Evolutionary conservation across 1,139 yeast species (phyloP), one percentile per base, ranked within the genome.

Genomic region (Blastobotrys arbuscula): DNA sequence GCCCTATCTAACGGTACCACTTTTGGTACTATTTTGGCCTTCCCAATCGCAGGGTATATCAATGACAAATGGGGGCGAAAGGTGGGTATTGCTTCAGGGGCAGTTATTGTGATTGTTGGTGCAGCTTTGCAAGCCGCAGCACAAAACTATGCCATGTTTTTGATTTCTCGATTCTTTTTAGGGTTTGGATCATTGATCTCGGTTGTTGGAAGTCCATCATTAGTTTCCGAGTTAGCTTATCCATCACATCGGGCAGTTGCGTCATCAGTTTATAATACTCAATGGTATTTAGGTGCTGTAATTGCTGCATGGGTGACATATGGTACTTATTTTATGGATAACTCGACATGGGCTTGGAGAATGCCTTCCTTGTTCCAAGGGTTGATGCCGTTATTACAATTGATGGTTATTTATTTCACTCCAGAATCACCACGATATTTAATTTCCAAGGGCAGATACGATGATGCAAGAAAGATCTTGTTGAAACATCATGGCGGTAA

Each of bases 371-470:
- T 68, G 49, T 35, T 71, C 41, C 76, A 75, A 60, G 71, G 67
- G 39, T 57, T 63, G 30, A 61, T 69, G 56, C 75, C 78, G 15
- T 15, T 65, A 5, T n/a, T 70, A 21, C 74, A 69, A 54, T 37
- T 57, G 15, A 13, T 51, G 45, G 45, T 55, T 23, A 53, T 58
- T 18, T 53, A 45, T 42, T 54, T 63, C 58, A 70, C 71, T 52
- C 75, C 78, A 9, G 90, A 83, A 61, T 81, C 87, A 13, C 89
- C 92, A 53, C 77, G 90, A 71, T 84, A 69, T 66, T 82, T 90
- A 59, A 81, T 90, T 48, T 79, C 83, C 75, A 77, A 78, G 54
- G 86, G 86, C 49, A 73, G 78, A 49, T 57, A 73, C 38, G 85
- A 79, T 5, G 73, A 71, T 55, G 97, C 97, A 20, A 33, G 45